Percentiles rank a stretch among this genome's conserved stretches.
Evolutionary conservation across 768 basidiomycete species (phyloP).

Genomic region (Pleurotus tuber-regium): DNA sequence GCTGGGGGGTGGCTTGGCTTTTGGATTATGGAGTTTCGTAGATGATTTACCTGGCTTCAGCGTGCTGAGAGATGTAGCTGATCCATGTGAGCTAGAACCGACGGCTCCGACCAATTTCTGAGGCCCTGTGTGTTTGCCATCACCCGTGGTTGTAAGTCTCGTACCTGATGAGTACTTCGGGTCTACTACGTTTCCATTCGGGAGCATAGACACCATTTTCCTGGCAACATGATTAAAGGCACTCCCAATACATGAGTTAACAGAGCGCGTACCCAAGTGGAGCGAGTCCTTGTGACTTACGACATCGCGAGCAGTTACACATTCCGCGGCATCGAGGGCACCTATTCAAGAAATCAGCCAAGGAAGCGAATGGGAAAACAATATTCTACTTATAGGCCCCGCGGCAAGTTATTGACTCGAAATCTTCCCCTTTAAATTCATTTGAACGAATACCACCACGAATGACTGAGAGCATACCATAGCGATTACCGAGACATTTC

Average conservation of each 20-base stretch:
- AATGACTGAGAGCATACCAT: conserved; percentile 50
- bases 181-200: no score
- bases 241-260: background rate
- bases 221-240: background rate
- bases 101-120: no score
- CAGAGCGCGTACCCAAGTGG: conserved; percentile 50
- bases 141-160: no score
- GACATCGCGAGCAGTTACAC: conserved; percentile 69
- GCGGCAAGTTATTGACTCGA: conserved; percentile 13
- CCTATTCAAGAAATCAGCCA: conserved; percentile 30
- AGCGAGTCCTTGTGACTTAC: conserved; percentile 59
- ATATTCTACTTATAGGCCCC: conserved; percentile 31
- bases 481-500: conserved; percentile 65
- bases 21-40: conserved; percentile 23
- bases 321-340: conserved; percentile 66
- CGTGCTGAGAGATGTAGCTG: background rate
- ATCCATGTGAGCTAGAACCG: no score
- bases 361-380: conserved; percentile 47
- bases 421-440: conserved; percentile 18
- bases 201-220: background rate
- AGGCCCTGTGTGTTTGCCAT: no score
- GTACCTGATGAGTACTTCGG: no score
- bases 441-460: background rate
- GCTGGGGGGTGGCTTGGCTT: conserved; percentile 38
- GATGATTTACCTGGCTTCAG: conserved; percentile 11